phyloP scores from a whole-genome alignment of 2,329 filamentous ascomycete genomes.

The Xylaria arbuscula region DNA sequence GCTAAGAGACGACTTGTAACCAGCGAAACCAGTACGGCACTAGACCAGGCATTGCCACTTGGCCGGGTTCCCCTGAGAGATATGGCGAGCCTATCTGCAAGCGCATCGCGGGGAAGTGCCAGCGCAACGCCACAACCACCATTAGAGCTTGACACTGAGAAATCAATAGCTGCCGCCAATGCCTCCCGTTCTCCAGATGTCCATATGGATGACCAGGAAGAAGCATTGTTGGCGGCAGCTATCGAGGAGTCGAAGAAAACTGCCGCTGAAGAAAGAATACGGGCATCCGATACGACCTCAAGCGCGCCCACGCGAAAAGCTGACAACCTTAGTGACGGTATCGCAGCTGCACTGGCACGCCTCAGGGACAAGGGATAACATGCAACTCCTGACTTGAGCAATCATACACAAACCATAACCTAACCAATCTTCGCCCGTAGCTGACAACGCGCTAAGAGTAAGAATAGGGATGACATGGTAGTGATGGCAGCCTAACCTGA shows the following conservation, averaged over 20 bases:
- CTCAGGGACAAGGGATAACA: conserved; percentile 60
- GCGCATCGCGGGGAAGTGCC: conserved; percentile 42
- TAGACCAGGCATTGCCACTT: conserved; percentile 56
- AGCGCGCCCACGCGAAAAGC: conserved; percentile 46
- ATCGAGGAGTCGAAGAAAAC: conserved; percentile 60
- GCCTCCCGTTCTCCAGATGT: conserved; percentile 48
- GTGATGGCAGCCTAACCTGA: conserved; percentile 6
- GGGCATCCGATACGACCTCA: conserved; percentile 33
- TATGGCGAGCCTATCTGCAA: conserved; percentile 49
- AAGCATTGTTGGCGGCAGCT: conserved; percentile 61
- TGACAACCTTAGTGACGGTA: conserved; percentile 64
- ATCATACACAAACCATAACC: not conserved
- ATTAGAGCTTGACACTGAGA: conserved; percentile 17
- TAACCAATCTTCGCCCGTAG: not conserved
- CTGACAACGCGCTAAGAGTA: not conserved
- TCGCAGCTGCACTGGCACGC: conserved; percentile 70
- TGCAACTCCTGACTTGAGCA: conserved; percentile 14
- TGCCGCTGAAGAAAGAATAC: conserved; percentile 47
- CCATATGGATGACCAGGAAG: conserved; percentile 59
- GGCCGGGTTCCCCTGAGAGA: conserved; percentile 57
- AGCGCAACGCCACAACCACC: conserved; percentile 41
- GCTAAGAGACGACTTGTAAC: conserved; percentile 60
- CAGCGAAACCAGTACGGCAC: conserved; percentile 43
- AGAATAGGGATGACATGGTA: not conserved
- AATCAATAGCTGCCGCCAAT: conserved; percentile 2